A percentile compares a stretch with the other conserved stretches of the same genome.
Conservation (phyloP, 1,284 basidiomycete genomes). For the Apiotrichum gamsii region DNA sequence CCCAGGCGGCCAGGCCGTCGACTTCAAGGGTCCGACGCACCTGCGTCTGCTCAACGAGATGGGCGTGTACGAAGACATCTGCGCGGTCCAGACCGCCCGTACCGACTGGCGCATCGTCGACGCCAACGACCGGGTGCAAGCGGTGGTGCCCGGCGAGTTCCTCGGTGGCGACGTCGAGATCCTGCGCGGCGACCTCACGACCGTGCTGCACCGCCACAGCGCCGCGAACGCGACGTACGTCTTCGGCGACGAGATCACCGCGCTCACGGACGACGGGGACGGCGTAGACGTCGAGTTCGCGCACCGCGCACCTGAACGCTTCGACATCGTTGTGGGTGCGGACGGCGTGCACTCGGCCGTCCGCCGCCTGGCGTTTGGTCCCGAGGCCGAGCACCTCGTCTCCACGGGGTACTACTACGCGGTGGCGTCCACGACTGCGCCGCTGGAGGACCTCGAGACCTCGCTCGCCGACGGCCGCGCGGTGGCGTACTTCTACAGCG, state of each 20-base stretch:
- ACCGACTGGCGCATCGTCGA: conserved; percentile 47
- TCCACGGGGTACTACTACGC: conserved; percentile 34
- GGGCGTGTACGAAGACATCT: conserved; percentile 42
- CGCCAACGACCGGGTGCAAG: conserved; percentile 46
- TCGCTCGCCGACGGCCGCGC: conserved; percentile 40
- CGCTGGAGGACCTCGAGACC: conserved; percentile 46
- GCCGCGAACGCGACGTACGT: conserved; percentile 36
- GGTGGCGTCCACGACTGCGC: conserved; percentile 32
- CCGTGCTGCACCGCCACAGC: conserved; percentile 36
- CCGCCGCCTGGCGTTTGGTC: conserved; percentile 2
- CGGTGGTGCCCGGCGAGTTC: conserved; percentile 47
- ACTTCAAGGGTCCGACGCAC: conserved; percentile 25
- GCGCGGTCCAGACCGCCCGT: conserved; percentile 45
- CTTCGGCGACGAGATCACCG: conserved; percentile 36
- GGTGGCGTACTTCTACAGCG: not conserved
- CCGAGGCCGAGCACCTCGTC: conserved; percentile 37
- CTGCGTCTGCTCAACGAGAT: conserved; percentile 33
- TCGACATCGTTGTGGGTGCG: not conserved
- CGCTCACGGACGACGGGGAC: conserved; percentile 39
- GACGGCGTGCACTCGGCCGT: not conserved
- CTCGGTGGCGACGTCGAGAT: conserved; percentile 27
- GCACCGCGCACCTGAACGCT: conserved; percentile 43
- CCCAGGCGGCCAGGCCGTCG: conserved; percentile 37
- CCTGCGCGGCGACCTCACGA: conserved; percentile 48
- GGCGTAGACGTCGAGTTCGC: conserved; percentile 41